Evolutionary conservation across 306 rosid genomes (phyloP).

Genomic region (Gynostemma pentaphyllum): DNA sequence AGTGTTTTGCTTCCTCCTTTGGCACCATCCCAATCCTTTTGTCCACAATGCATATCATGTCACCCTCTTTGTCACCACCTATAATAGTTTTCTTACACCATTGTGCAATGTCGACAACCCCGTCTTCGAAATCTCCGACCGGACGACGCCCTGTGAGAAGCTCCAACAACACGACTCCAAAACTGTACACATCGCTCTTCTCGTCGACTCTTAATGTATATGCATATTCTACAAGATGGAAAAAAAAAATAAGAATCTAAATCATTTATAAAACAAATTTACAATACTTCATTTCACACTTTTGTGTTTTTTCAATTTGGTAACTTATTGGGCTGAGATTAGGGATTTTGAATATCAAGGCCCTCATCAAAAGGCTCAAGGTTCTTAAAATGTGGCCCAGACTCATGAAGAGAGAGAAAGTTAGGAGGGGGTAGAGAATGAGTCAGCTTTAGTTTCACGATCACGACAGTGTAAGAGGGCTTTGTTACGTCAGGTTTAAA

Average conservation of each 20-base stretch:
- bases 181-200: slow-evolving; percentile 80
- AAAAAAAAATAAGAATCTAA: neutral
- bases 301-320: neutral
- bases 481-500: neutral
- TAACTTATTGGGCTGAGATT: neutral
- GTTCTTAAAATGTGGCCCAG: neutral
- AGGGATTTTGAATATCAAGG: neutral
- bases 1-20: slow-evolving; percentile 59
- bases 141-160: slow-evolving; percentile 62
- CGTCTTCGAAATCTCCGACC: slow-evolving; percentile 63
- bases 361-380: neutral
- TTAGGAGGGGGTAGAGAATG: neutral
- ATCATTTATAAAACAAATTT: neutral
- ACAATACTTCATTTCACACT: too few species aligned
- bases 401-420: neutral
- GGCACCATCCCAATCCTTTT: slow-evolving; percentile 28
- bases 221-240: slow-evolving; percentile 52
- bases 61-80: slow-evolving; percentile 34
- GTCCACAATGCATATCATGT: slow-evolving; percentile 29
- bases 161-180: slow-evolving; percentile 60
- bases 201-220: slow-evolving; percentile 73
- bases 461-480: neutral
- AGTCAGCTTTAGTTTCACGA: neutral
- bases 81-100: slow-evolving; percentile 48
- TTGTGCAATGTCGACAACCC: slow-evolving; percentile 61